Evolutionary conservation across 164 flowering plant species (phyloP), one percentile per base, ranked within the genome.

Genomic region (Brasenia schreberi): DNA sequence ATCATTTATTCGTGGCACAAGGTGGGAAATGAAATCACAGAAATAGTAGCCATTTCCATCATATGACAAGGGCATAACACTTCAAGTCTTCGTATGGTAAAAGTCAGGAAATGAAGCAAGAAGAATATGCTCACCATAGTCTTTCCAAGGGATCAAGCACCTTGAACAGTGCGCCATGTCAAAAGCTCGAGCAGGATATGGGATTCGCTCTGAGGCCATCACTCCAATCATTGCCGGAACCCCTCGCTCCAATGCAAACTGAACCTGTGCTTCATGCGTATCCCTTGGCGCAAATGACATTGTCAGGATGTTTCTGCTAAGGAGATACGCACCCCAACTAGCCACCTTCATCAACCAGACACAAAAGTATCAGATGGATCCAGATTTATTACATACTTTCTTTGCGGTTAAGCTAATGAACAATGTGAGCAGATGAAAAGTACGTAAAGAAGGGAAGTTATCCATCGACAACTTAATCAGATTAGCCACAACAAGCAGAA

Each of bases 201-300:
- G 97, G 62, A 84, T 76, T 71, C 96, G 77, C 60, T 82, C 78
- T 0, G 99, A 78, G 61, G 85, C 88, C 92, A 94, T 80, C 62
- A 94, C 68, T 3, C 95, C 96, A 62, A 94, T 87, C 90, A 94
- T 91, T 14, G 98, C 96, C 45, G 98, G 98, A 75, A 94, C 96
- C 61, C 99, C 97, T 12, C 99, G 80, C 75, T 94, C 97, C 67
- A 94, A 64, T 27, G 99, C 99, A 74, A 94, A 94, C 74, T 88
- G 89, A 14, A 94, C 97, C 71, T 94, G 99, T 19, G 99, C 99
- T 79, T 91, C 99, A 62, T 91, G 99, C 59, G 99, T 89, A 71
- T 94, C 99, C 64, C 97, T 85, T 58, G 97, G 99, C 18, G 97
- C 99, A 81, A 94, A 89, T n/a, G 99, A 94, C 99, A 91, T 94